A percentile compares a stretch with the other conserved stretches of the same genome.
Conservation (phyloP, 352 stramenopile species). For the Pythium chondricola region DNA sequence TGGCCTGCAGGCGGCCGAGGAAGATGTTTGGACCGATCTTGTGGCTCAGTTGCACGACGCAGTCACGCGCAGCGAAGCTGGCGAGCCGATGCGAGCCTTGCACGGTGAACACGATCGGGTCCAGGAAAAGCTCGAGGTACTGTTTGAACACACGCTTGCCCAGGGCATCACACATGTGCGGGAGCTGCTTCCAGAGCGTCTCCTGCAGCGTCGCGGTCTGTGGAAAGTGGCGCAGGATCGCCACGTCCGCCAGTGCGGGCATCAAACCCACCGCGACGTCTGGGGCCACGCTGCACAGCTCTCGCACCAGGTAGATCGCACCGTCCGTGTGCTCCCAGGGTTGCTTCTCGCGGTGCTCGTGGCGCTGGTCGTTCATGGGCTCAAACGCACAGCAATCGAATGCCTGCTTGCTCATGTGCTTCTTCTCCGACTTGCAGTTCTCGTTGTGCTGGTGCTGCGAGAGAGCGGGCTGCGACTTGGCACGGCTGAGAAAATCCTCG, state of each 20-base stretch:
- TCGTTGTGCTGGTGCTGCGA: slow-evolving; percentile 90
- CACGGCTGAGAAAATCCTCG: slow-evolving; percentile 70
- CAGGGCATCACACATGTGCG: slow-evolving; percentile 59
- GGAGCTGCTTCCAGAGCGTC: slow-evolving; percentile 83
- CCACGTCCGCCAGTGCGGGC: slow-evolving; percentile 54
- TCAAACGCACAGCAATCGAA: slow-evolving; percentile 95
- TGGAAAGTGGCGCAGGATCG: slow-evolving; percentile 71
- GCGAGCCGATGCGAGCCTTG: slow-evolving; percentile 65
- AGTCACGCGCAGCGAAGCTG: slow-evolving; percentile 66
- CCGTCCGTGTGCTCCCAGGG: slow-evolving; percentile 95
- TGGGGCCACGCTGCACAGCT: slow-evolving; percentile 76
- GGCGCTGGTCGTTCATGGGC: slow-evolving; percentile 88
- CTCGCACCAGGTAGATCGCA: slow-evolving; percentile 93
- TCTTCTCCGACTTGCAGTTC: slow-evolving; percentile 86
- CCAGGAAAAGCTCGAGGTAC: slow-evolving; percentile 80
- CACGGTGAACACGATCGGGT: slow-evolving; percentile 74
- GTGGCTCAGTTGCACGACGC: slow-evolving; percentile 63
- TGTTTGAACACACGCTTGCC: slow-evolving; percentile 84
- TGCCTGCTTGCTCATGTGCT: slow-evolving; percentile 91
- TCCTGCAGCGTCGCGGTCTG: slow-evolving; percentile 72
- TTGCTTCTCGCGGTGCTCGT: slow-evolving; percentile 80
- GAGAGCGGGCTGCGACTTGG: slow-evolving; percentile 89
- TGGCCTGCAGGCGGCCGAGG: slow-evolving; percentile 64
- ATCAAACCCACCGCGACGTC: slow-evolving; percentile 46
- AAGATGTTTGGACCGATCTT: slow-evolving; percentile 84